Evolutionary conservation across 768 basidiomycete genomes (phyloP).

Genomic region (Brasilioporus rufonigricans): DNA sequence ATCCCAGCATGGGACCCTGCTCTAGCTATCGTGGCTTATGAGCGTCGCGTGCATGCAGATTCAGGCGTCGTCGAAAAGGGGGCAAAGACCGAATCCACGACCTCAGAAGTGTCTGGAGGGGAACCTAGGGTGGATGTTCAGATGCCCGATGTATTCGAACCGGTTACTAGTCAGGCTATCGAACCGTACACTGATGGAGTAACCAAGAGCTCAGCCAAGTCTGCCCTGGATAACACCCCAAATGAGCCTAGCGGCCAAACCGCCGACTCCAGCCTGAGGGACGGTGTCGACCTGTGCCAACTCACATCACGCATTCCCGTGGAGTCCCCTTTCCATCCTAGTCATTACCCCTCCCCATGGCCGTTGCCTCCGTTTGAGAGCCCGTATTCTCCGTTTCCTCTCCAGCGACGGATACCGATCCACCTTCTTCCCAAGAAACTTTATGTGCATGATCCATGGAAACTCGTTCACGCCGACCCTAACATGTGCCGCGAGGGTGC

Average conservation of each 20-base stretch:
- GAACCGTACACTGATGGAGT: background rate
- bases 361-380: slow-evolving; percentile 37
- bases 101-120: too few species aligned
- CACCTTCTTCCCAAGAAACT: slow-evolving; percentile 40
- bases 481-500: background rate
- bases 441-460: slow-evolving; percentile 43
- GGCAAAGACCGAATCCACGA: background rate
- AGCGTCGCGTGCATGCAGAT: slow-evolving; percentile 5
- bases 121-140: background rate
- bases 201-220: background rate
- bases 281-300: too few species aligned
- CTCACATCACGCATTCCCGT: background rate
- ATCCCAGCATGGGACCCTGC: slow-evolving; percentile 16
- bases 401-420: slow-evolving; percentile 32
- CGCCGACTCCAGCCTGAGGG: background rate
- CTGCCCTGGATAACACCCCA: background rate
- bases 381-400: slow-evolving; percentile 19
- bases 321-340: slow-evolving; percentile 28
- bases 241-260: background rate
- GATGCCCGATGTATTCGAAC: background rate
- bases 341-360: slow-evolving; percentile 40
- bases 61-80: background rate
- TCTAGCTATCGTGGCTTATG: slow-evolving; percentile 8
- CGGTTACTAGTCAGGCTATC: background rate
- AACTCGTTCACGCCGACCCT: slow-evolving; percentile 18